These are phyloP conservation scores for Nigrograna mackinnonii DNA, from an alignment of 2,329 filamentous ascomycete genomes.

Conservation along the genomic window DNA sequence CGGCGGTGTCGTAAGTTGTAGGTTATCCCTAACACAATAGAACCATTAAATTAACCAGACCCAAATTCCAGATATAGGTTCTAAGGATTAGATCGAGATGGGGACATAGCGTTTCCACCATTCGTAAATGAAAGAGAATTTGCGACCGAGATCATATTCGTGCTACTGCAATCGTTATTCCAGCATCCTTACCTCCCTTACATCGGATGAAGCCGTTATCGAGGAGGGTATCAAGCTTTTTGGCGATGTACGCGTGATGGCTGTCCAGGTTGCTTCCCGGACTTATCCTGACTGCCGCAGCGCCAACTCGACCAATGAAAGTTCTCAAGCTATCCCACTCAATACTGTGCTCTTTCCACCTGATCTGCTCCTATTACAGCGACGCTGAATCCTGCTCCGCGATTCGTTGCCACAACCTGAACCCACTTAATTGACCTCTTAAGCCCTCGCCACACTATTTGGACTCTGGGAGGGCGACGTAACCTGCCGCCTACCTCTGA, in stretches of 20 bases:
- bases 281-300: slow-evolving; percentile 4
- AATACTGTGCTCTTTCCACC: too few relatives aligned
- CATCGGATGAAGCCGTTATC: slow-evolving; percentile 13
- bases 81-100: background rate
- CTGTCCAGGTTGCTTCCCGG: slow-evolving; percentile 7
- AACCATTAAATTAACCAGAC: slow-evolving; percentile 2
- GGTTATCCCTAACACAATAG: slow-evolving; percentile 18
- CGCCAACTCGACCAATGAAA: slow-evolving; percentile 15
- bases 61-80: background rate
- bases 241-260: slow-evolving; percentile 14
- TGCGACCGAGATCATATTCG: background rate
- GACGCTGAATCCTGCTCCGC: too few relatives aligned
- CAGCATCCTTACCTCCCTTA: background rate
- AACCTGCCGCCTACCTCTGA: too few relatives aligned
- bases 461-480: too few relatives aligned
- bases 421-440: background rate
- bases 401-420: too few relatives aligned
- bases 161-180: background rate
- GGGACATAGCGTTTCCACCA: background rate
- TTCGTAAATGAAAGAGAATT: background rate
- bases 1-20: slow-evolving; percentile 13
- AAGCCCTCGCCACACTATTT: background rate
- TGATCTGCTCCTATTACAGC: too few relatives aligned
- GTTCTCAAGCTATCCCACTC: too few relatives aligned
- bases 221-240: slow-evolving; percentile 7